Evolutionary conservation across 2,329 filamentous ascomycete species (phyloP).

Genomic region (Ophiostoma sp.): DNA sequence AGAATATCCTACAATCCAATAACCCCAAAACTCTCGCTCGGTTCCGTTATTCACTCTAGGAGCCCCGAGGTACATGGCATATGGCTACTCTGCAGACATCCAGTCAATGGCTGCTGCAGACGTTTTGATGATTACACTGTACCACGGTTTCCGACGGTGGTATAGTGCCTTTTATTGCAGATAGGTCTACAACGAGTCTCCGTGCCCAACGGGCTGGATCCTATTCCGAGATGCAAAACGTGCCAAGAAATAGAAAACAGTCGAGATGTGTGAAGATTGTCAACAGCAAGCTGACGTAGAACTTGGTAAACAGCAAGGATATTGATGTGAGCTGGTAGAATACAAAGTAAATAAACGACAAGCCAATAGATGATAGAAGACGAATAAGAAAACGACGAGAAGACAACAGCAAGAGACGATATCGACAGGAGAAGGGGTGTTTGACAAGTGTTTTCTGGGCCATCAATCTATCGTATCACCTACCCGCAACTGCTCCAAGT

Average conservation of each 20-base stretch:
- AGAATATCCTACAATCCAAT: background rate
- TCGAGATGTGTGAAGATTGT: background rate
- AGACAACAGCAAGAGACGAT: conserved; percentile 7
- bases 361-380: background rate
- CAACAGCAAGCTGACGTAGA: background rate
- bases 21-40: background rate
- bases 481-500: conserved; percentile 28
- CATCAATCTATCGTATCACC: conserved; percentile 33
- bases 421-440: conserved; percentile 27
- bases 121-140: background rate
- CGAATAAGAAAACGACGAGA: background rate
- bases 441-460: conserved; percentile 31
- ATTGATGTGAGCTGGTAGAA: background rate
- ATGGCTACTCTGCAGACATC: background rate
- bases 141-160: conserved; percentile 1
- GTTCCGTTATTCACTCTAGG: background rate
- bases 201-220: conserved; percentile 16
- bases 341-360: background rate
- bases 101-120: background rate
- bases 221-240: conserved; percentile 20
- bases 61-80: background rate
- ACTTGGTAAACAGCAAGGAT: background rate
- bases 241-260: conserved; percentile 21
- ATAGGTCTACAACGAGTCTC: conserved; percentile 6
- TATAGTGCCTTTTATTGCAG: background rate